Evolutionary conservation across 768 basidiomycete genomes (phyloP), one percentile per base, ranked within the genome.

Genomic region (Rickenella mellea): DNA sequence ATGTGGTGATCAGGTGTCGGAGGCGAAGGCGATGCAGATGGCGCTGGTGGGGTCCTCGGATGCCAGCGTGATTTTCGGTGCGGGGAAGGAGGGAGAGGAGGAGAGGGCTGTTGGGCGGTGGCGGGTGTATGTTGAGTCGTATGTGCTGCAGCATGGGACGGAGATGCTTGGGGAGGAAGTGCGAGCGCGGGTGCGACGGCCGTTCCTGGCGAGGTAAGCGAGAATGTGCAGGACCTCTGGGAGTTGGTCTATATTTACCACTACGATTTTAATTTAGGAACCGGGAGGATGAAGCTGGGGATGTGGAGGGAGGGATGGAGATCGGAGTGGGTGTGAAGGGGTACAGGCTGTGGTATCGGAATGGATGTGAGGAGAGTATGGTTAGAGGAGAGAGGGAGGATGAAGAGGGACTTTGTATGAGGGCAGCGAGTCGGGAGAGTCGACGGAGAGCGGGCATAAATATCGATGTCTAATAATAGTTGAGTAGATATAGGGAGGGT

Each of bases 41-140:
- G 75, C 76, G 48, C 62, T 88, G 39, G 66, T 83, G 44, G 70
- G 75, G 21, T 35, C 66, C 20, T 70, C 74, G 41, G 85, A 88
- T 55, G 71, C 83, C 21, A 87, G 82, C 50, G 67, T 76, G 14
- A 28, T 7, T 14, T 10, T 12, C 19, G 20, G 22, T 19, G 38
- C 11, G 33, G 30, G 27, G 31, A 33, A 27, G 6, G 26, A 32
- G 4, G 68, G 74, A 46, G 70, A 70, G 19, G 73, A 74, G 40
- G 70, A 69, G 35, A 64, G 68, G 9, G 51, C 67, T 27, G 44
- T 61, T 12, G 67, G 64, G 32, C 76, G 84, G 40, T 89, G 87
- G 86, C 63, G 75, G 38, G 80, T 76, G 55, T 88, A 90, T 52
- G 64, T 82, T 45, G 76, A 78, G 52, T 78, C 79, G 28, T 90